Evolutionary conservation across 345 rosid genomes (phyloP).

Genomic region (Lumnitzera littorea): DNA sequence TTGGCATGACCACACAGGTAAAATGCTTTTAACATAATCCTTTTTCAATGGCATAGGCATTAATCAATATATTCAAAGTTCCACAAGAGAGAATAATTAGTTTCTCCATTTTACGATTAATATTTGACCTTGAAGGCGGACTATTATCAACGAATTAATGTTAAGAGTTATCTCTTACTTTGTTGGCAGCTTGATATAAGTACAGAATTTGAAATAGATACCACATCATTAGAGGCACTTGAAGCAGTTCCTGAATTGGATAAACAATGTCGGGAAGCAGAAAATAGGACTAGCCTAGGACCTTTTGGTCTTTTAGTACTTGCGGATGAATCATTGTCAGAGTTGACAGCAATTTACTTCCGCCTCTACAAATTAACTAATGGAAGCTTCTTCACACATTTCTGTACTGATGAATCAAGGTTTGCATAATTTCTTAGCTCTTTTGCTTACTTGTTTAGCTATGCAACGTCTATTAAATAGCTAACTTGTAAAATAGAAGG

Average conservation of each 20-base stretch:
- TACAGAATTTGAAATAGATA: constrained; percentile 39
- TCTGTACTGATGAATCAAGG: constrained; percentile 82
- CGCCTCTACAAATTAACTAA: constrained; percentile 29
- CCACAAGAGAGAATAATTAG: too few species aligned
- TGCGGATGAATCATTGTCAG: constrained; percentile 61
- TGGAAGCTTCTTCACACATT: constrained; percentile 33
- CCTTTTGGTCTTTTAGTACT: constrained; percentile 73
- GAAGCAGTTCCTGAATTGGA: constrained; percentile 3
- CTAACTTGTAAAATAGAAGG: too few species aligned
- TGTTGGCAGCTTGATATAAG: constrained; percentile 45
- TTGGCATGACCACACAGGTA: constrained; percentile 61
- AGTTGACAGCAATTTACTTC: constrained; percentile 71
- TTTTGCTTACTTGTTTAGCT: too few species aligned
- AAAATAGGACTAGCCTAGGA: constrained; percentile 48
- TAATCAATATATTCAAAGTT: too few species aligned
- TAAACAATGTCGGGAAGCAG: constrained; percentile 28
- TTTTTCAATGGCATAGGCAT: too few species aligned
- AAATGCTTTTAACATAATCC: too few species aligned
- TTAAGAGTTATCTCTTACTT: neutral
- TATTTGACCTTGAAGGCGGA: too few species aligned
- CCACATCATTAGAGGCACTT: constrained; percentile 4
- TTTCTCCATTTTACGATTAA: too few species aligned
- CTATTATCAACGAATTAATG: too few species aligned
- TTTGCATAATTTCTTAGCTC: constrained; percentile 1
- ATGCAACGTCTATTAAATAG: too few species aligned